Evolutionary conservation across 495 filamentous ascomycete species (phyloP).

Genomic region (Penicillium egyptiacum): DNA sequence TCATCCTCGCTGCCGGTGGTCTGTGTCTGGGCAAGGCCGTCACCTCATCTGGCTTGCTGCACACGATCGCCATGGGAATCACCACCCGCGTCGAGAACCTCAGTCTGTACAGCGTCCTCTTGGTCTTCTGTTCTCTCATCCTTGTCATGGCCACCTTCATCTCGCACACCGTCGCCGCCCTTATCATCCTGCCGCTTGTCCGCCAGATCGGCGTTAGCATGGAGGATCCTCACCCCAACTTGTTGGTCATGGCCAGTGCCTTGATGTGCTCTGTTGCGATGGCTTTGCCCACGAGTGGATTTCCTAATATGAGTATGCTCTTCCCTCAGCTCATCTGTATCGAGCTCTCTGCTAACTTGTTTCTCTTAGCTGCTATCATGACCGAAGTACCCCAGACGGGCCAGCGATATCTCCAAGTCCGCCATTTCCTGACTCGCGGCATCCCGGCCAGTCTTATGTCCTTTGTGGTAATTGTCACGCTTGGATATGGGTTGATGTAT

Average conservation of each 20-base stretch:
- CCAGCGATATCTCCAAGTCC: constrained; percentile 86
- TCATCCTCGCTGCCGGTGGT: constrained; percentile 94
- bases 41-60: constrained; percentile 86
- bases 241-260: constrained; percentile 84
- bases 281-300: constrained; percentile 92
- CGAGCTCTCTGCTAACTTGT: constrained; percentile 24
- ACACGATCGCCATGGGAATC: constrained; percentile 78
- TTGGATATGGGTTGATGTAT: constrained; percentile 87
- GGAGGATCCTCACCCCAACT: constrained; percentile 86
- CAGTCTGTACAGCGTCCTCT: constrained; percentile 81
- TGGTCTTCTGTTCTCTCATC: constrained; percentile 83
- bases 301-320: constrained; percentile 97
- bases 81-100: constrained; percentile 70
- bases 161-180: constrained; percentile 91
- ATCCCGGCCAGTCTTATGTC: constrained; percentile 81
- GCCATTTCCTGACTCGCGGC: constrained; percentile 89
- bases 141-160: constrained; percentile 97
- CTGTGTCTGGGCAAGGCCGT: constrained; percentile 93
- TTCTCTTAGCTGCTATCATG: constrained; percentile 85
- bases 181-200: constrained; percentile 93
- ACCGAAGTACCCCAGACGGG: constrained; percentile 92
- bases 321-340: neutral
- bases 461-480: constrained; percentile 76
- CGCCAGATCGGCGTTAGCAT: constrained; percentile 79
- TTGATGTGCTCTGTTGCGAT: constrained; percentile 74